These are phyloP conservation scores for Suhomyces kilbournensis DNA, from an alignment of 805 yeast genomes.

Conservation along the genomic window DNA sequence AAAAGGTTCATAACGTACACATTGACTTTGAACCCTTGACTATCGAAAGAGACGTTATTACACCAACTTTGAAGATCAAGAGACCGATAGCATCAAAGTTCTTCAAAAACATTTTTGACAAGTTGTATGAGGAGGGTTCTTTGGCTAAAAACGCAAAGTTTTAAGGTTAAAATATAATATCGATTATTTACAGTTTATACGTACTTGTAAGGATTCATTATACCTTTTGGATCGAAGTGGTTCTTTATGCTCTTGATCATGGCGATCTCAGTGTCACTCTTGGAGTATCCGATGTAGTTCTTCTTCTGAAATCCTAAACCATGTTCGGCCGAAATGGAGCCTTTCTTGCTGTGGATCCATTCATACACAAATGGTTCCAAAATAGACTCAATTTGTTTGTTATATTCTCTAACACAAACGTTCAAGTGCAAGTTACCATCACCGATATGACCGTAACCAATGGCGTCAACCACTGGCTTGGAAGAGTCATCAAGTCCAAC, in stretches of 20 bases:
- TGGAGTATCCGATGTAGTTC: constrained; percentile 82
- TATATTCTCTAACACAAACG: constrained; percentile 83
- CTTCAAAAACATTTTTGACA: constrained; percentile 23
- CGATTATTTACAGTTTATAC: constrained; percentile 33
- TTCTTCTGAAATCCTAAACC: constrained; percentile 97
- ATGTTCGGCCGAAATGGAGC: constrained; percentile 96
- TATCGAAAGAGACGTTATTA: constrained; percentile 57
- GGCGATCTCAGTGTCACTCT: constrained; percentile 64
- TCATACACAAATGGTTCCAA: constrained; percentile 95
- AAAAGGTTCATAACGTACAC: constrained; percentile 31
- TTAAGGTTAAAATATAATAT: background rate
- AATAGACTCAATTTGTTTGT: constrained; percentile 69
- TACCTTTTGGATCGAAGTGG: constrained; percentile 87
- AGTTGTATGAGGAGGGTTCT: constrained; percentile 38
- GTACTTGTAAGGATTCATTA: constrained; percentile 93
- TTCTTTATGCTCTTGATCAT: constrained; percentile 76
- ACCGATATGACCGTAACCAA: constrained; percentile 98
- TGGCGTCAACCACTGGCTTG: constrained; percentile 80
- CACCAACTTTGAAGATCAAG: constrained; percentile 62
- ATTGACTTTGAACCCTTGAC: constrained; percentile 36
- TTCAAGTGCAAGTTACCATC: constrained; percentile 96
- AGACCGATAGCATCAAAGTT: constrained; percentile 35
- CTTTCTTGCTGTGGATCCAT: constrained; percentile 69
- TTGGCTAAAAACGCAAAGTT: constrained; percentile 11
- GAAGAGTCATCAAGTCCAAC: constrained; percentile 57